These are phyloP conservation scores for Tolypocladium sp. DNA, from an alignment of 2,329 filamentous ascomycete genomes.

Conservation along the genomic window DNA sequence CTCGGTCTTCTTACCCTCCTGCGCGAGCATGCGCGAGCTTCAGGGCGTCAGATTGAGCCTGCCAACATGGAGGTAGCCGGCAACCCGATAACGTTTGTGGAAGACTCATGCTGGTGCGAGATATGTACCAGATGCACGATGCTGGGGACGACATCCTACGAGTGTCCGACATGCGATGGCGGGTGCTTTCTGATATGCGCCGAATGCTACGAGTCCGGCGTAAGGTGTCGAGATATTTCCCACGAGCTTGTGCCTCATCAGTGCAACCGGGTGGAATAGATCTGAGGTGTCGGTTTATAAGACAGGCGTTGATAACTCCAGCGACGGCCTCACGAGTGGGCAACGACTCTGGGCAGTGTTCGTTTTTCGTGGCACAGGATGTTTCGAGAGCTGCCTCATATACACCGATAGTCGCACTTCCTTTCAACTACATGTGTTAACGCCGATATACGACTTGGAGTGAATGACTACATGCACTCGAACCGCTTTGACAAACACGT, in stretches of 20 bases:
- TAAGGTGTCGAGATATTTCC: conserved; percentile 1
- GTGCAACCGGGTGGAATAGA: not conserved
- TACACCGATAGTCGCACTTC: too few relatives aligned
- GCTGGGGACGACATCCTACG: not conserved
- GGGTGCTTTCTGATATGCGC: conserved; percentile 7
- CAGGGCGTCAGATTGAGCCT: not conserved
- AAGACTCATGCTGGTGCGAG: conserved; percentile 5
- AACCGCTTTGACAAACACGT: too few relatives aligned
- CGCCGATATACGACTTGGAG: too few relatives aligned
- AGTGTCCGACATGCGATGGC: conserved; percentile 6
- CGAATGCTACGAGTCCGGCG: conserved; percentile 1
- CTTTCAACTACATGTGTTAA: too few relatives aligned
- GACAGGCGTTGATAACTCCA: not conserved
- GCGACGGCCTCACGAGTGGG: not conserved
- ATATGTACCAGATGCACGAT: conserved; percentile 6
- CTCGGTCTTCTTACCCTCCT: not conserved
- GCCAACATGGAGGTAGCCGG: not conserved
- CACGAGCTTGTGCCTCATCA: conserved; percentile 2
- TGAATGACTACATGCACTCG: too few relatives aligned
- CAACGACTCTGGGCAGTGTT: not conserved
- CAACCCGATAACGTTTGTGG: not conserved
- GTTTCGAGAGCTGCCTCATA: too few relatives aligned
- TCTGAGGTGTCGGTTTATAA: not conserved
- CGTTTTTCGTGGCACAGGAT: too few relatives aligned
- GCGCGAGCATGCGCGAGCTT: not conserved